Conservation (phyloP, 176 grass and related monocot genomes). For the Carex littledalei region DNA sequence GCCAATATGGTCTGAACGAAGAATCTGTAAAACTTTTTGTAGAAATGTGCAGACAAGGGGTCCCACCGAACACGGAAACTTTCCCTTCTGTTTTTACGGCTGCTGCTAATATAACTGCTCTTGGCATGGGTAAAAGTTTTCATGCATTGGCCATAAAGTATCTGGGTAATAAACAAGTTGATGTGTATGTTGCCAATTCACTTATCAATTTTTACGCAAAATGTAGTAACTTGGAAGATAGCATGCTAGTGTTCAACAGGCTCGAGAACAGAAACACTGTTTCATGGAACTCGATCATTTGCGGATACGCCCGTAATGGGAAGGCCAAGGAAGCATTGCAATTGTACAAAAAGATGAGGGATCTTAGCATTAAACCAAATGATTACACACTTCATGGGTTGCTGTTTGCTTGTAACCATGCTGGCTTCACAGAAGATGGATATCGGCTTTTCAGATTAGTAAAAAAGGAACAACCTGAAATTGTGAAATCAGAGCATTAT, state of each 20-base stretch:
- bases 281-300: conserved; percentile 75
- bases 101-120: conserved; percentile 52
- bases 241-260: conserved; percentile 47
- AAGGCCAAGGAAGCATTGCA: conserved; percentile 52
- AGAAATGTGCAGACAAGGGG: conserved; percentile 54
- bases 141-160: conserved; percentile 74
- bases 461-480: conserved; percentile 10
- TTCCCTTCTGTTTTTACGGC: conserved; percentile 51
- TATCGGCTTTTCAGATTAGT: conserved; percentile 25
- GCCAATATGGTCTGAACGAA: conserved; percentile 62
- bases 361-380: conserved; percentile 36
- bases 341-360: conserved; percentile 52
- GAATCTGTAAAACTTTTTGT: conserved; percentile 47
- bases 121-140: conserved; percentile 60
- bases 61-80: conserved; percentile 44
- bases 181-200: conserved; percentile 52
- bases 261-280: conserved; percentile 46
- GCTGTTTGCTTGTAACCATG: conserved; percentile 76
- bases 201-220: conserved; percentile 79
- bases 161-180: conserved; percentile 32
- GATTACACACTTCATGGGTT: conserved; percentile 53
- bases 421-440: conserved; percentile 60
- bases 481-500: conserved; percentile 52
- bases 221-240: conserved; percentile 69
- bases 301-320: conserved; percentile 55